Conservation (phyloP, 805 yeast species). For the Barnettozyma vustinii region DNA sequence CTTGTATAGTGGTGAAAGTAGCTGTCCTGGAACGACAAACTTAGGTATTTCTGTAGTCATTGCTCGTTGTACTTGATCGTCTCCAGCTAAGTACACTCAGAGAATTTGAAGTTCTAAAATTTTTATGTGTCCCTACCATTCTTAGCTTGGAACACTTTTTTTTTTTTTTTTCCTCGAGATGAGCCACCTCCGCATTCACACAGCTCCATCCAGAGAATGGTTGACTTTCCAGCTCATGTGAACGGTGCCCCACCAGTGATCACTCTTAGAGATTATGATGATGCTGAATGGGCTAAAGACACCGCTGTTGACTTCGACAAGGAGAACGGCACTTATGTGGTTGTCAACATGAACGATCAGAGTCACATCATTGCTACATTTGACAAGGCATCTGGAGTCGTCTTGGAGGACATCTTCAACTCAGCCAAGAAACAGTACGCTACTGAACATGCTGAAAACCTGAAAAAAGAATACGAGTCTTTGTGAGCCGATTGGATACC, state of each 20-base stretch:
- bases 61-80: neutral
- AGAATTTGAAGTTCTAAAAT: neutral
- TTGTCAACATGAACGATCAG: constrained; percentile 42
- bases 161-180: neutral
- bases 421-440: constrained; percentile 36
- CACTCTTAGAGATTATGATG: constrained; percentile 42
- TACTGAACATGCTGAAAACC: constrained; percentile 5
- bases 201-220: constrained; percentile 6
- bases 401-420: constrained; percentile 38
- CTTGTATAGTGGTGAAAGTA: constrained; percentile 52
- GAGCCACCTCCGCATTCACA: neutral
- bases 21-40: constrained; percentile 75
- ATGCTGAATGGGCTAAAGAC: constrained; percentile 45
- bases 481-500: neutral
- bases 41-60: constrained; percentile 32
- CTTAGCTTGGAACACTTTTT: neutral
- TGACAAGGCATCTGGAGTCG: constrained; percentile 31
- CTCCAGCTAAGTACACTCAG: no score
- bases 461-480: constrained; percentile 2
- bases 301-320: constrained; percentile 41
- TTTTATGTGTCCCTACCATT: constrained; percentile 1
- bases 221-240: constrained; percentile 36
- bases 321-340: constrained; percentile 30
- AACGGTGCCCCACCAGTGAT: constrained; percentile 43
- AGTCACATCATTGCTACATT: constrained; percentile 39